These are phyloP conservation scores for Russula emetica DNA, from an alignment of 768 basidiomycete species.

Conservation along the genomic window DNA sequence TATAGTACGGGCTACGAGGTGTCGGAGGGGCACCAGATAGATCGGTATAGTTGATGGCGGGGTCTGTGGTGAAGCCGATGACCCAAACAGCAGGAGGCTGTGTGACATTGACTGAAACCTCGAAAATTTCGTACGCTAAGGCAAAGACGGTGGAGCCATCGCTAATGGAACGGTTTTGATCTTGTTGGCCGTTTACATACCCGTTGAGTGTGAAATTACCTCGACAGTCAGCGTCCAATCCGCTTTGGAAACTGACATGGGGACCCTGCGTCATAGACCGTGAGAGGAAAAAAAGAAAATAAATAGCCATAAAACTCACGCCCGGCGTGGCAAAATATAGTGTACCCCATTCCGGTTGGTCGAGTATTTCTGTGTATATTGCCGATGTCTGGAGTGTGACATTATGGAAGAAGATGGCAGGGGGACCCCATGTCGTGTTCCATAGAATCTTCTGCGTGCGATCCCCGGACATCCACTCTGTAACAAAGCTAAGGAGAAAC, in stretches of 20 bases:
- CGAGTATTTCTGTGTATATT: constrained; percentile 16
- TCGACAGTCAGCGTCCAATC: constrained; percentile 15
- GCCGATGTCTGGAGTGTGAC: constrained; percentile 6
- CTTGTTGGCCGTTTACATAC: constrained; percentile 16
- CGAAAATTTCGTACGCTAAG: constrained; percentile 31
- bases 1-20: constrained; percentile 43
- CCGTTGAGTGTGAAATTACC: constrained; percentile 27
- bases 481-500: neutral
- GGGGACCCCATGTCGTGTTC: neutral
- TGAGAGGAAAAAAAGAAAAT: neutral
- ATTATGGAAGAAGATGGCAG: constrained; percentile 26
- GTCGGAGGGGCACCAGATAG: constrained; percentile 40
- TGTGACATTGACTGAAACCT: constrained; percentile 26
- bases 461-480: constrained; percentile 31
- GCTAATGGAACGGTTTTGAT: constrained; percentile 19
- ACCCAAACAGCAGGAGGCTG: constrained; percentile 31
- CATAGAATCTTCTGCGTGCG: constrained; percentile 13
- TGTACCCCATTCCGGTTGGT: constrained; percentile 27
- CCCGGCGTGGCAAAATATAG: constrained; percentile 22
- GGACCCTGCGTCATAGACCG: neutral
- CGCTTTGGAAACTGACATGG: constrained; percentile 14
- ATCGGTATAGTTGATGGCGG: constrained; percentile 32
- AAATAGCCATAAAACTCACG: constrained; percentile 9
- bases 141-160: constrained; percentile 29
- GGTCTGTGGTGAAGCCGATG: constrained; percentile 32